Evolutionary conservation across 2,329 filamentous ascomycete species (phyloP).

Genomic region (Pestalotiopsis fici): DNA sequence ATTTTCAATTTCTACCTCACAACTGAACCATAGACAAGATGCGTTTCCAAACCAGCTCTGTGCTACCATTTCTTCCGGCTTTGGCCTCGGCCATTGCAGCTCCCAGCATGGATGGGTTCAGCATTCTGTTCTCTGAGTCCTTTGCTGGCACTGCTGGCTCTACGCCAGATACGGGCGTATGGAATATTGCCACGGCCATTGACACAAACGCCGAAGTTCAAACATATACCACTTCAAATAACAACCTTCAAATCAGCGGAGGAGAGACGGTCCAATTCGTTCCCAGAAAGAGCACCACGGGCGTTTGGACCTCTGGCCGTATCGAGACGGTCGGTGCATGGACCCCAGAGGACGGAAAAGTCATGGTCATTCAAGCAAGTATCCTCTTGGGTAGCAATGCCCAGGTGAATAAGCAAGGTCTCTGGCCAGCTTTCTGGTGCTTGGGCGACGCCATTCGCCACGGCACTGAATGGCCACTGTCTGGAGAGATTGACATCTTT

Average conservation of each 20-base stretch:
- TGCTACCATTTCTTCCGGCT: constrained; percentile 26
- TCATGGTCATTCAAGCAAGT: constrained; percentile 43
- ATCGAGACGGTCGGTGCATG: constrained; percentile 49
- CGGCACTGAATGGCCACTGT: constrained; percentile 47
- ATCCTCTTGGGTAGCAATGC: constrained; percentile 45
- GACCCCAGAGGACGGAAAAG: constrained; percentile 39
- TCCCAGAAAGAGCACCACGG: constrained; percentile 38
- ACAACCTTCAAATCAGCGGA: constrained; percentile 52
- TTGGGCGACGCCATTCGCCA: constrained; percentile 47
- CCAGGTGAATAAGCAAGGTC: constrained; percentile 42
- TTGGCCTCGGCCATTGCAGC: constrained; percentile 27
- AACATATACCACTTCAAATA: constrained; percentile 42
- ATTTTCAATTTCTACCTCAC: constrained; percentile 1
- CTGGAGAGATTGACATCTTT: constrained; percentile 53
- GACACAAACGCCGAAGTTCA: constrained; percentile 51
- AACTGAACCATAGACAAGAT: constrained; percentile 18
- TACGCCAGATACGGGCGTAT: constrained; percentile 37
- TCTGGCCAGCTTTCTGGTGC: constrained; percentile 58
- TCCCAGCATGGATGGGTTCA: constrained; percentile 36
- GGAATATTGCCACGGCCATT: constrained; percentile 47
- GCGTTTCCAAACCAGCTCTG: constrained; percentile 25
- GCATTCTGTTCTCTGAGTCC: constrained; percentile 44
- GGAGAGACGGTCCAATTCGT: constrained; percentile 53
- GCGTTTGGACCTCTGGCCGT: constrained; percentile 50
- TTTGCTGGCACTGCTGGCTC: constrained; percentile 43